Evolutionary conservation across 176 grass and related monocot species (phyloP), one percentile per base, ranked within the genome.

Genomic region (Juncus inflexus): DNA sequence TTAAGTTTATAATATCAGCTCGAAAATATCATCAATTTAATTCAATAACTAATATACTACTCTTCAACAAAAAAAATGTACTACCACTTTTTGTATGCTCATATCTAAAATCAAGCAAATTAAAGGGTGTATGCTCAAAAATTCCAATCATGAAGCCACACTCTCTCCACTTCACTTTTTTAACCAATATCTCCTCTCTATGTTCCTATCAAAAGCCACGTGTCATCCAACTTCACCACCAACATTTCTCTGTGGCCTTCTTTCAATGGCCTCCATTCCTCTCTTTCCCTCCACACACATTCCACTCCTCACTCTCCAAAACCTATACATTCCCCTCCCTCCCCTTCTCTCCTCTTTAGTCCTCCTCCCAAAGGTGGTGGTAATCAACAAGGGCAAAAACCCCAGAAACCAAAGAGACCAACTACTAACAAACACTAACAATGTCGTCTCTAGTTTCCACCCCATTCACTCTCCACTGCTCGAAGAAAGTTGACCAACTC

Each of bases 381-480:
- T 28, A 28, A 28, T 37, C 42, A 8, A 53, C 60, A 12, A 55
- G 42, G 47, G 4, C 43, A 6, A 53, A 61, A 52, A 60, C 50
- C 60, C 19, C 42, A 11, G 3, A 39, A 15, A 19, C 35, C 13
- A 74, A 3, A 68, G 12, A 43, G 51, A 40, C 43, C 6, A 47
- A 47, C 19, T 42, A 56, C 51, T 58, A 49, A 79, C 50, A 61
- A 55, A 67, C 15, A 83, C 41, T 49, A 63, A 73, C n/a, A 55
- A 86, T 86, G 90, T 89, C 94, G 72, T 92, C 94, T 16, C 40
- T 92, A 37, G 82, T 97, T 58, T 86, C 94, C 9, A 81, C 94
- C 41, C 80, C 83, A 16, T 97, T 92, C 63, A 67, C 88, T 12
- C 69, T 63, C 3, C 75, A 47, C 19, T 76, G 55, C 63, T 68